Percentiles rank a stretch among this genome's conserved stretches.
Conservation (phyloP, 257 asterid species). For the Solanum arcanum region DNA sequence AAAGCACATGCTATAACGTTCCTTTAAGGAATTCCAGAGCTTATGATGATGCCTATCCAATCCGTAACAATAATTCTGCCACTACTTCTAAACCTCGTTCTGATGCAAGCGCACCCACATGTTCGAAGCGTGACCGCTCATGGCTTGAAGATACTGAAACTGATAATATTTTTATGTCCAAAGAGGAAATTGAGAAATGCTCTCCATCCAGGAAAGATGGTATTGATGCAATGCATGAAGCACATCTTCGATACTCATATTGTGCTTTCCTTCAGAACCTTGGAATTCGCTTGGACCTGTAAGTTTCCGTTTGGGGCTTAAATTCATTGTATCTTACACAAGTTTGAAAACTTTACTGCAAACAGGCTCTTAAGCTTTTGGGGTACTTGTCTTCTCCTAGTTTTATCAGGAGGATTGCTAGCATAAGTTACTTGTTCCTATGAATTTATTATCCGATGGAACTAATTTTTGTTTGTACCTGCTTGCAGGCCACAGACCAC, state of each 20-base stretch:
- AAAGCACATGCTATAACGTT: neutral
- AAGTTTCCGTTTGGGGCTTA: constrained; percentile 18
- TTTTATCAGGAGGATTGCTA: neutral
- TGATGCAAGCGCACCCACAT: constrained; percentile 19
- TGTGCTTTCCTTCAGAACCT: constrained; percentile 89
- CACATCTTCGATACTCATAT: constrained; percentile 77
- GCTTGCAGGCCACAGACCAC: constrained; percentile 92
- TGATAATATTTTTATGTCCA: constrained; percentile 54
- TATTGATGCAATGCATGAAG: constrained; percentile 69
- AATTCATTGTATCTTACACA: neutral
- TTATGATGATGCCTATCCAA: constrained; percentile 12
- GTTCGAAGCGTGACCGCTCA: constrained; percentile 59
- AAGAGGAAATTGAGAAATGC: constrained; percentile 81
- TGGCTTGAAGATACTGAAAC: constrained; percentile 48
- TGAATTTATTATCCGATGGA: neutral
- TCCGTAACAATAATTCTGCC: constrained; percentile 11
- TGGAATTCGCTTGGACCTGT: constrained; percentile 82
- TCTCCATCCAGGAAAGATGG: constrained; percentile 98
- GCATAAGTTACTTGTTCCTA: neutral
- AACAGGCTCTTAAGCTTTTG: neutral
- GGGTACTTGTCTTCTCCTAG: neutral
- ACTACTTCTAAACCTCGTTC: neutral
- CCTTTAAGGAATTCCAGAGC: constrained; percentile 18
- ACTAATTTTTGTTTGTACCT: neutral
- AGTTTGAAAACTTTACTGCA: neutral